A percentile compares a stretch with the other conserved stretches of the same genome.
Evolutionary conservation across 2,329 filamentous ascomycete genomes (phyloP).

Genomic region (Didymella lethalis): DNA sequence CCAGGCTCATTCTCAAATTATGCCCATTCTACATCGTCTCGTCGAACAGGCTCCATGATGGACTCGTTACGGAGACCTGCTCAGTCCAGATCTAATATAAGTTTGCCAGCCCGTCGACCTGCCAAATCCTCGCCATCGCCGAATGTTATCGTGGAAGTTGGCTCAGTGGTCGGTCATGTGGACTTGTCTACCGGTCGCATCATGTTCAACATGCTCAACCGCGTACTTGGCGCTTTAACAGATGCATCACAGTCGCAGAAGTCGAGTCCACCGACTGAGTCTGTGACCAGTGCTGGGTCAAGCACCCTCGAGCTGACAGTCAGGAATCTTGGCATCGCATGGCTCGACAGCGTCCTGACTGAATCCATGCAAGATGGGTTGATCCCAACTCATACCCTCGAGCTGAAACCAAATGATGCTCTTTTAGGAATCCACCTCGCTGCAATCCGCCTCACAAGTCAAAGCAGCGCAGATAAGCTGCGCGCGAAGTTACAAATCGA

Average conservation of each 20-base stretch:
- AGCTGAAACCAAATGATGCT: conserved; percentile 38
- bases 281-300: neutral
- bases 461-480: conserved; percentile 22
- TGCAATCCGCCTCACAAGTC: conserved; percentile 35
- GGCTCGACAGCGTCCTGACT: conserved; percentile 41
- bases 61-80: conserved; percentile 32
- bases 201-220: conserved; percentile 43
- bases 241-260: conserved; percentile 16
- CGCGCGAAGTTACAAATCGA: conserved; percentile 45
- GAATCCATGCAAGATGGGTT: conserved; percentile 31
- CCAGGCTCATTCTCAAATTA: conserved; percentile 60
- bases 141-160: conserved; percentile 43
- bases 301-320: conserved; percentile 36
- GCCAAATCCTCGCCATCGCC: conserved; percentile 24
- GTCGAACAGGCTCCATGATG: conserved; percentile 36
- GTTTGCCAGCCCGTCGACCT: conserved; percentile 19
- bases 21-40: conserved; percentile 51
- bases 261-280: neutral
- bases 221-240: conserved; percentile 33
- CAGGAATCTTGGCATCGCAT: conserved; percentile 41
- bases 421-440: conserved; percentile 40
- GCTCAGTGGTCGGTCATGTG: conserved; percentile 44
- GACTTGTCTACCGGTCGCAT: conserved; percentile 48
- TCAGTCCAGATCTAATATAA: conserved; percentile 13
- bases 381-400: conserved; percentile 24